These are phyloP conservation scores for Fusarium coicis DNA, from an alignment of 2,329 filamentous ascomycete species.

Conservation along the genomic window DNA sequence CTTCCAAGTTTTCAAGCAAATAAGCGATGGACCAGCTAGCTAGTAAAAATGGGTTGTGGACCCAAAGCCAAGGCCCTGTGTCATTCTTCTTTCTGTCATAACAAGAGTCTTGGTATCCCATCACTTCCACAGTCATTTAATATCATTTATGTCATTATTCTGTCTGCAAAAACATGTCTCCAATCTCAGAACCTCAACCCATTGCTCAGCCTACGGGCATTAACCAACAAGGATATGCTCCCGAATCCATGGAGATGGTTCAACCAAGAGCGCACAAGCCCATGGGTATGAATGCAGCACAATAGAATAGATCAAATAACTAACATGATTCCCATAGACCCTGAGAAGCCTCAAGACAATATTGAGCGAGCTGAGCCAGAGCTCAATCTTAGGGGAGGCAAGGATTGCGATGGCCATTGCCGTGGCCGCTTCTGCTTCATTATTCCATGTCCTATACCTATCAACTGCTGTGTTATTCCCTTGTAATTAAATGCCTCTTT, in stretches of 20 bases:
- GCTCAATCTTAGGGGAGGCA: not conserved
- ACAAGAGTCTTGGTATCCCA: not conserved
- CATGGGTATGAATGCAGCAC: no score
- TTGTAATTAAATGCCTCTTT: no score
- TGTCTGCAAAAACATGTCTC: not conserved
- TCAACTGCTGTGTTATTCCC: not conserved
- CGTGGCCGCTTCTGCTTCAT: not conserved
- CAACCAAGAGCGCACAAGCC: not conserved
- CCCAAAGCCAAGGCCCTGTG: not conserved
- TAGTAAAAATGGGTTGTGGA: not conserved
- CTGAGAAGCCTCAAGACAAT: no score
- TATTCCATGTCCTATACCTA: not conserved
- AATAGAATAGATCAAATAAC: no score
- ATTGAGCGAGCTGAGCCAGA: not conserved
- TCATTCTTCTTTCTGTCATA: not conserved
- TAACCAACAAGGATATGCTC: accelerated
- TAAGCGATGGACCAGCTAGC: not conserved
- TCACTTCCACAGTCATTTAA: not conserved
- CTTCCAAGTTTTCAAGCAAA: not conserved
- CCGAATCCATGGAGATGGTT: not conserved
- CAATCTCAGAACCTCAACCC: not conserved
- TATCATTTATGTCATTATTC: not conserved
- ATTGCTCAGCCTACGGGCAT: not conserved
- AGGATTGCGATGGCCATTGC: not conserved
- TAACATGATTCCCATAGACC: no score